Evolutionary conservation across 176 grass and related monocot genomes (phyloP).

Genomic region (Hordeum vulgare): DNA sequence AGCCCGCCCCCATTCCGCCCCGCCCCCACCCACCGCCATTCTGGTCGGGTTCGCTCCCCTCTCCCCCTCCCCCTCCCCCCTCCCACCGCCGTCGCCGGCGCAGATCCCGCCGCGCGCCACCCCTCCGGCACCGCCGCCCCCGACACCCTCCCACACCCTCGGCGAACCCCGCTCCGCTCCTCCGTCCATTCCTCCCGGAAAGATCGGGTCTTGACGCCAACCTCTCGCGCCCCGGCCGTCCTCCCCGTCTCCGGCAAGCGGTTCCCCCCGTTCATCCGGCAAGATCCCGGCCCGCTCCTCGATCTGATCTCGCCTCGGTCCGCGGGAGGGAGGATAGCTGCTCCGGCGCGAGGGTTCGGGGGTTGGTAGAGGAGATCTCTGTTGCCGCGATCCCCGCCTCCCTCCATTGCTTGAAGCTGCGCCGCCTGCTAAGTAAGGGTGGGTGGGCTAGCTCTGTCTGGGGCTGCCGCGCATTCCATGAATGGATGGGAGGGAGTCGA

Average conservation of each 20-base stretch:
- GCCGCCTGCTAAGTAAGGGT: no score
- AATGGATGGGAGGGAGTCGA: constrained; percentile 67
- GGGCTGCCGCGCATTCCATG: constrained; percentile 41
- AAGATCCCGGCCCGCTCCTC: constrained; percentile 16
- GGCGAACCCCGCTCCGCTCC: constrained; percentile 8
- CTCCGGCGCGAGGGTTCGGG: neutral
- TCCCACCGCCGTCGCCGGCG: constrained; percentile 3
- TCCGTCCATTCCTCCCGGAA: neutral
- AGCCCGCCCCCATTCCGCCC: constrained; percentile 16
- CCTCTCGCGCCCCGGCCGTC: neutral
- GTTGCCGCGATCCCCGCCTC: constrained; percentile 15
- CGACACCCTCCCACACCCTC: neutral
- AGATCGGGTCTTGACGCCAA: neutral
- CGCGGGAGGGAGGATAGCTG: neutral
- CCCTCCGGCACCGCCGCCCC: constrained; percentile 1
- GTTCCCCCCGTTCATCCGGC: neutral
- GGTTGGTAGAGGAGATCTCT: constrained; percentile 18
- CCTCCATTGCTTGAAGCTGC: constrained; percentile 19
- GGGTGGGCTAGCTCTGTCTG: neutral
- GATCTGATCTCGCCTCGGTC: constrained; percentile 40
- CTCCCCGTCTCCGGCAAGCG: neutral
- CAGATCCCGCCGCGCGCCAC: constrained; percentile 18
- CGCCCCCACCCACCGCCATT: constrained; percentile 23
- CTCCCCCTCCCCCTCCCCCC: neutral
- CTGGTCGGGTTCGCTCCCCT: constrained; percentile 14